Evolutionary conservation across 805 yeast genomes (phyloP), one percentile per base, ranked within the genome.

Genomic region (Wickerhamia fluorescens): DNA sequence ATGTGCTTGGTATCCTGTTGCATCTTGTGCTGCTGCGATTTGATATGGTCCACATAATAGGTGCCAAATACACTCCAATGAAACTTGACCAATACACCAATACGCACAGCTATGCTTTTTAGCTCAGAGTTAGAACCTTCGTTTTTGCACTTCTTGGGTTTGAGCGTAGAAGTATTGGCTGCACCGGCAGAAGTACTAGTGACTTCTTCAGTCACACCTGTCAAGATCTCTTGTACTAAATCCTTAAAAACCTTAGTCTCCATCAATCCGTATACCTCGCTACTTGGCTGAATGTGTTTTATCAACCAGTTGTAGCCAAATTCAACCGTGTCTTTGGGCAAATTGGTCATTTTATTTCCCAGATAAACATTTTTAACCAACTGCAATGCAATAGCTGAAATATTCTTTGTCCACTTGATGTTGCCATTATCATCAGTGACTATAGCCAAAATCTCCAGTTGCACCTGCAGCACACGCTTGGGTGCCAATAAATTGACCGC

Each of bases 321-420:
- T 29, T 69, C 73, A 25, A 74, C 62, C 44, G 64, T 43, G 11
- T 51, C 38, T 34, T 68, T 69, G 1, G 68, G 53, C 24, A 56
- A 35, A 27, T 51, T 47, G 13, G 50, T 28, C 14, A 45, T 41
- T 7, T 7, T 7, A 27, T 35, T 27, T 6, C 44, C 37, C 12
- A 42, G 39, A 18, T 7, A 7, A 12, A 57, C 56, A 24, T 56
- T 59, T 41, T 71, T 70, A 19, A 71, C 70, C 27, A 81, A 47
- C 48, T 80, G 94, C 35, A 85, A 65, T 4, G 89, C 72, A 37
- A 86, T 73, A 10, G 81, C 66, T 38, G 75, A 70, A 15, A 84
- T 72, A 52, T 85, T 85, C 47, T 84, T 73, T 1, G 95, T 85
- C 95, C 95, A 85, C 58, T 87, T 84, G 34, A 84, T 75, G 50